Conservation (phyloP, 345 rosid species). For the Conringia planisiliqua region DNA sequence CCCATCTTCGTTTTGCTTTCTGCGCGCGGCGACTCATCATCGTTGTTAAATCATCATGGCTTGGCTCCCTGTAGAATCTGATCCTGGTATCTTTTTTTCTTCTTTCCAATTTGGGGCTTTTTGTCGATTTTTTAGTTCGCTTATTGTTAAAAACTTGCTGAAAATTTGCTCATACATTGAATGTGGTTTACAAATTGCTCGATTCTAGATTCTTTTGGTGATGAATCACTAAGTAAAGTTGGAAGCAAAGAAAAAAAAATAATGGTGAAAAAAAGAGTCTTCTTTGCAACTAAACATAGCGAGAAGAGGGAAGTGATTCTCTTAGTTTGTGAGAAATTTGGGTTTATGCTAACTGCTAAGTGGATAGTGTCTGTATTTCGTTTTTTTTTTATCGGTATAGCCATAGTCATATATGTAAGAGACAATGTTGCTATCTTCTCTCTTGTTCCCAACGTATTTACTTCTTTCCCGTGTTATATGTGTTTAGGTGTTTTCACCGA, state of each 20-base stretch:
- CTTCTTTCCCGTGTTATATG: neutral
- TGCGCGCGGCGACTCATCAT: neutral
- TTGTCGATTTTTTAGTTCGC: neutral
- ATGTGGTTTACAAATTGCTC: neutral
- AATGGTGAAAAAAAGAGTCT: neutral
- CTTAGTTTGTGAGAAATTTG: neutral
- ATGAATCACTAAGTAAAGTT: neutral
- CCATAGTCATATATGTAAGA: neutral
- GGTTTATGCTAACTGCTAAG: neutral
- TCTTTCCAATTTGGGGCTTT: neutral
- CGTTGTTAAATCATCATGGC: conserved; percentile 30
- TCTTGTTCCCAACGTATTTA: neutral
- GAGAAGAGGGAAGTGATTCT: no score
- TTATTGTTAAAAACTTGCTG: neutral
- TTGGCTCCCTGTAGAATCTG: conserved; percentile 37
- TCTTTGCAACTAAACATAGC: neutral
- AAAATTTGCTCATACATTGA: neutral
- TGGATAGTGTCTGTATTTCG: neutral
- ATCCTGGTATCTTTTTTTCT: conserved; percentile 27
- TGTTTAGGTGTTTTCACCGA: conserved; percentile 34
- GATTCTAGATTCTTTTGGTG: neutral
- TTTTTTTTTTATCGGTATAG: neutral
- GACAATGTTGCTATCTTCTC: neutral
- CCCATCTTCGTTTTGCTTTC: neutral
- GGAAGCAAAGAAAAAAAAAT: neutral